Evolutionary conservation across 345 rosid species (phyloP).

Genomic region (Syzygium aromaticum): DNA sequence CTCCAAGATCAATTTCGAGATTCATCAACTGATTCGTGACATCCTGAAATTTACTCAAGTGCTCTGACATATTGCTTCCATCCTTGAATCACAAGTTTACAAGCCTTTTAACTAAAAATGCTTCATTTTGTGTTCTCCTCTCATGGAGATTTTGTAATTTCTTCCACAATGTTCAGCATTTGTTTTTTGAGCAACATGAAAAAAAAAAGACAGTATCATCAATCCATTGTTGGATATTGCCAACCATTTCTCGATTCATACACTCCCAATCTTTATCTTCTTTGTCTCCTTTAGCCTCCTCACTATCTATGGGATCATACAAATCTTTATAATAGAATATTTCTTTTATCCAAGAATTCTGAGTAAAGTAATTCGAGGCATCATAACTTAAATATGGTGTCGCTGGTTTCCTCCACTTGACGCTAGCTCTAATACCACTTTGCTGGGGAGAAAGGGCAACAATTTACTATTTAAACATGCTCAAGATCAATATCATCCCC

Average conservation of each 20-base stretch:
- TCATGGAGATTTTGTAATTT: not conserved
- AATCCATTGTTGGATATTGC: not conserved
- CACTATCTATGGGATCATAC: not conserved
- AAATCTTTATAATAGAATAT: not conserved
- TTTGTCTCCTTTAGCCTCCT: not conserved
- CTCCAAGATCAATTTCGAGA: too few relatives aligned
- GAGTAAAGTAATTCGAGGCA: not conserved
- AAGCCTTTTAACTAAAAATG: not conserved
- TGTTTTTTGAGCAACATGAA: not conserved
- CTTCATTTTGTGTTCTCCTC: not conserved
- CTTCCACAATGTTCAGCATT: not conserved
- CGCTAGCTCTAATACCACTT: too few relatives aligned
- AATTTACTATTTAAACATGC: too few relatives aligned
- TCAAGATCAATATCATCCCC: not conserved
- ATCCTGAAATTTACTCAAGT: not conserved
- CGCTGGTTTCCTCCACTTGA: not conserved
- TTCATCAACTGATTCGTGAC: too few relatives aligned
- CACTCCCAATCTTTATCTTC: not conserved
- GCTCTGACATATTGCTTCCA: not conserved
- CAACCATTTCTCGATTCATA: fast-evolving
- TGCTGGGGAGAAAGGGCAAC: too few relatives aligned
- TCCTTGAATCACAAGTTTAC: not conserved
- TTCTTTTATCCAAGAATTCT: not conserved
- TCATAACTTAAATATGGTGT: not conserved
- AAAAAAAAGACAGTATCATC: not conserved